phyloP scores from a whole-genome alignment of 345 rosid genomes.

The Microthlaspi erraticum region DNA sequence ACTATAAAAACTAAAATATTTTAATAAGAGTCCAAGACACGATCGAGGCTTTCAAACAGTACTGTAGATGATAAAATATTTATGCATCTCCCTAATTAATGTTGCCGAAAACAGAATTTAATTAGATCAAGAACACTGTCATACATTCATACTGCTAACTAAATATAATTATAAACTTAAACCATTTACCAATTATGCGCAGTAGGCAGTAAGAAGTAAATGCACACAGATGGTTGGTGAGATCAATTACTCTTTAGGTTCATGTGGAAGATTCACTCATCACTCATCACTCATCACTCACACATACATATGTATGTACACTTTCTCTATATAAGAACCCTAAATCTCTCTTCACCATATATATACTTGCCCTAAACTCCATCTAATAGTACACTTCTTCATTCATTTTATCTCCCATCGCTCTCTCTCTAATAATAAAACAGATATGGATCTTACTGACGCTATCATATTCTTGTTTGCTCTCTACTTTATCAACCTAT shows the following conservation, averaged over 20 bases:
- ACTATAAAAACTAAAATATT: no score
- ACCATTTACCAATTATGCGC: slow-evolving; percentile 19
- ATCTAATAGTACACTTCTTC: slow-evolving; percentile 16
- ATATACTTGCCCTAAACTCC: slow-evolving; percentile 31
- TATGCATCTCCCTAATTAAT: slow-evolving; percentile 19
- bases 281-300: slow-evolving; percentile 15
- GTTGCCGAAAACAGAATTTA: neutral
- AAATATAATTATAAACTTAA: neutral
- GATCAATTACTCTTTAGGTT: slow-evolving; percentile 31
- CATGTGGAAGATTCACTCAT: slow-evolving; percentile 21
- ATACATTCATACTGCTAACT: neutral
- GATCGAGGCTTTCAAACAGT: neutral
- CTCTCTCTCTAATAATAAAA: slow-evolving; percentile 4
- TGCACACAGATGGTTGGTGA: slow-evolving; percentile 43
- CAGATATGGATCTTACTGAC: slow-evolving; percentile 63
- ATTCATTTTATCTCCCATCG: neutral
- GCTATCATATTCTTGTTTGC: slow-evolving; percentile 50
- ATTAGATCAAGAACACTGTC: neutral
- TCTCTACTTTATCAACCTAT: slow-evolving; percentile 52
- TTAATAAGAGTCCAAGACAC: neutral
- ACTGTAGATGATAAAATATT: neutral
- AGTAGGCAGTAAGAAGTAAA: slow-evolving; percentile 24
- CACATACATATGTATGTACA: slow-evolving; percentile 13
- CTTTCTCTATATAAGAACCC: slow-evolving; percentile 40
- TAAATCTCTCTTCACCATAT: slow-evolving; percentile 12